phyloP scores from a whole-genome alignment of 1,139 yeast genomes.

The Chernovozyma sophiae-reginae region DNA sequence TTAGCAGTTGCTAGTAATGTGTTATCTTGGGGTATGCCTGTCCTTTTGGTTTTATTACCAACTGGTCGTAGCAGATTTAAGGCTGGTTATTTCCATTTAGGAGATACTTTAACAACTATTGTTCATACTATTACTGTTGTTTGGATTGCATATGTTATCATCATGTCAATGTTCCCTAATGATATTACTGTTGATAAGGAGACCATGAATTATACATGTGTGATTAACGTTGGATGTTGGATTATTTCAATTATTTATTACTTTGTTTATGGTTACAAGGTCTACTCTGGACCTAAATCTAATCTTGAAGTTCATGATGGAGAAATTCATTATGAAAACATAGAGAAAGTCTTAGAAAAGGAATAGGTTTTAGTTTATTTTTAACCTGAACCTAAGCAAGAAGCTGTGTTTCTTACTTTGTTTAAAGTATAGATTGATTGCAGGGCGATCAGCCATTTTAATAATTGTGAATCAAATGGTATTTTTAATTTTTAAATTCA shows the following conservation, averaged over 20 bases:
- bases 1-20: slow-evolving; percentile 46
- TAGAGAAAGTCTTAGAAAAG: slow-evolving; percentile 1
- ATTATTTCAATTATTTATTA: slow-evolving; percentile 24
- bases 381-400: too few species aligned
- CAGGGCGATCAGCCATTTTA: too few species aligned
- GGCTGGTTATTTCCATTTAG: slow-evolving; percentile 66
- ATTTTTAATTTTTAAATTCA: too few species aligned
- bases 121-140: slow-evolving; percentile 21
- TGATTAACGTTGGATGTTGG: slow-evolving; percentile 36
- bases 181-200: slow-evolving; percentile 21
- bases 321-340: neutral
- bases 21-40: slow-evolving; percentile 41
- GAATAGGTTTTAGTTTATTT: too few species aligned
- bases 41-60: slow-evolving; percentile 37
- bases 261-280: slow-evolving; percentile 25
- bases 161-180: slow-evolving; percentile 40
- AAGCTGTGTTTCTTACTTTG: too few species aligned
- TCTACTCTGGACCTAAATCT: slow-evolving; percentile 34
- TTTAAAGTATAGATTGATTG: too few species aligned
- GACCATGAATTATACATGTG: slow-evolving; percentile 36
- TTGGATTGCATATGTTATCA: slow-evolving; percentile 30
- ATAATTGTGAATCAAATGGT: too few species aligned
- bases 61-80: slow-evolving; percentile 41
- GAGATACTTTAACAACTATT: slow-evolving; percentile 39
- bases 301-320: slow-evolving; percentile 19